Base-by-base conservation (phyloP, 116 monocot species). In the Iris pallida region DNA sequence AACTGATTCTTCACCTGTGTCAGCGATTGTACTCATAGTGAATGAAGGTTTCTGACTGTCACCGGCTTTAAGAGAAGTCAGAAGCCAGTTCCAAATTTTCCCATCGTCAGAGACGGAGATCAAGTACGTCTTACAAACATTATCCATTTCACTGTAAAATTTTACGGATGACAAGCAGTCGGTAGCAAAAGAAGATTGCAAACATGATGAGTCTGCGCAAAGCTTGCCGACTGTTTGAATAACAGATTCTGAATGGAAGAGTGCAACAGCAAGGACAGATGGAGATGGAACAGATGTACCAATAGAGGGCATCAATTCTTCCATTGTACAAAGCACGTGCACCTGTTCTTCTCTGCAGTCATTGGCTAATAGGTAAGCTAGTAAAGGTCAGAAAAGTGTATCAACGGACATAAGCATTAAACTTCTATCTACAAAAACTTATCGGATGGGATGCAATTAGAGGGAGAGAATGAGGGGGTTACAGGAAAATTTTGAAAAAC, bases 91-190 rank as follows among this genome's bases (percentile, higher is more conserved):
- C 93, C 98, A 98, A 69, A 98, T 73, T 79, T 82, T 98, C 45
- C 98, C 98, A 81, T 98, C 98, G 78, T 98, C 98, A 65, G 98
- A 86, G 61, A 98, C 90, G 16, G 88, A 83, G 60, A 90, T 64
- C 42, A 98, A 65, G 66, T 76, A 52, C 74, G 80, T 75, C 64
- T 71, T 84, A 14, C 68, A 70, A 80, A 45, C 55, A 71, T 71
- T 20, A 60, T 61, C 45, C n/a, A 47, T 19, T 42, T 74, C 73
- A 45, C 15, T 57, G 20, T 16, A 63, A 59, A 65, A 57, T 57
- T 69, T 76, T 49, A 69, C 68, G 60, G 83, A 30, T 41, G 61
- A 16, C 2, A 45, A n/a, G 54, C 46, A 14, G 56, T 43, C 59
- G 11, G 68, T 18, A 73, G 67, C 49, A 71, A 76, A 51, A 8